Conservation (phyloP, 2,329 filamentous ascomycete species). For the Apiospora rasikravindrae region DNA sequence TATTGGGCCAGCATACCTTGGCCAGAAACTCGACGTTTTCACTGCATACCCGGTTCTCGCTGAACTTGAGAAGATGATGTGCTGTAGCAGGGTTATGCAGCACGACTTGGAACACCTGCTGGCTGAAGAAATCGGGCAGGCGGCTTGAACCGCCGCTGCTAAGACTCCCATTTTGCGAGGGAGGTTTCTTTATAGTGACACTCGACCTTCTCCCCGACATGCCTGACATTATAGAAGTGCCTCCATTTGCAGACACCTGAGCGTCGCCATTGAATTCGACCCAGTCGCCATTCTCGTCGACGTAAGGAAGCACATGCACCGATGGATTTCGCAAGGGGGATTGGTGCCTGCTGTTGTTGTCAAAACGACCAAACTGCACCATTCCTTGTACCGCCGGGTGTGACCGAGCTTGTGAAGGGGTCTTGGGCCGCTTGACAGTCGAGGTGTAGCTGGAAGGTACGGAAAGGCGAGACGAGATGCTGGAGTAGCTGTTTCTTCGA, state of each 20-base stretch:
- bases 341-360: background rate
- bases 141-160: conserved; percentile 24
- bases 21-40: conserved; percentile 54
- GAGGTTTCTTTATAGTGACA: background rate
- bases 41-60: conserved; percentile 44
- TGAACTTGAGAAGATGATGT: conserved; percentile 48
- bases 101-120: conserved; percentile 47
- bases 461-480: background rate
- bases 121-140: conserved; percentile 47
- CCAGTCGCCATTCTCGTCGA: background rate
- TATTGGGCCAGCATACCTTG: conserved; percentile 40
- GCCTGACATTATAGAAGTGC: background rate
- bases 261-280: background rate
- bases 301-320: conserved; percentile 6
- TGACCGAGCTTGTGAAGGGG: background rate
- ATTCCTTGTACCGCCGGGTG: background rate
- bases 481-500: background rate
- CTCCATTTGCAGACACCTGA: background rate
- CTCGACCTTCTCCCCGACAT: conserved; percentile 1
- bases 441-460: background rate
- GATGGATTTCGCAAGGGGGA: background rate
- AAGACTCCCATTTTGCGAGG: background rate
- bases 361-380: background rate
- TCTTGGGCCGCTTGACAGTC: background rate
- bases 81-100: conserved; percentile 49